Percentiles rank a stretch among this genome's conserved stretches.
phyloP scores from a whole-genome alignment of 208 protist genomes.

The Wallacemonas collosoma region DNA sequence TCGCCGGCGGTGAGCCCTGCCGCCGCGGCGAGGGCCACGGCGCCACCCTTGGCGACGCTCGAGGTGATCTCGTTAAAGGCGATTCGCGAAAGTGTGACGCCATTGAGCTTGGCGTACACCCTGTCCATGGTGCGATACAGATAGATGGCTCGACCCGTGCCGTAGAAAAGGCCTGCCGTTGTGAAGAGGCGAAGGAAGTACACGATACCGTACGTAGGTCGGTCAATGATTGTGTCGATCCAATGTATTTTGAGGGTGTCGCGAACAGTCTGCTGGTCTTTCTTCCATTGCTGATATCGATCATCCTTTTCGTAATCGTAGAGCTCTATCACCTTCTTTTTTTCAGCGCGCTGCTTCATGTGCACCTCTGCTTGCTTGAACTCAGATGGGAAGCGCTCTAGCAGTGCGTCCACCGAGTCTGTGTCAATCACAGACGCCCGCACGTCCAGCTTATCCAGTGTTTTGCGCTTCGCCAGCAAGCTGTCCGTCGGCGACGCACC shows the following conservation, averaged over 20 bases:
- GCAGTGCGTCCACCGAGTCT: slow-evolving; percentile 68
- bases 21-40: slow-evolving; percentile 42
- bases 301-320: slow-evolving; percentile 83
- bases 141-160: slow-evolving; percentile 66
- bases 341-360: slow-evolving; percentile 45
- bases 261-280: slow-evolving; percentile 54
- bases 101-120: slow-evolving; percentile 87
- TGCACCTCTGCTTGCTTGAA: slow-evolving; percentile 57
- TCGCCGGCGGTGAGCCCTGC: slow-evolving; percentile 63
- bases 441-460: slow-evolving; percentile 31
- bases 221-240: slow-evolving; percentile 80
- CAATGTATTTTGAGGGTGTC: slow-evolving; percentile 79
- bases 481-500: background rate
- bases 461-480: background rate
- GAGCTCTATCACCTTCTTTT: slow-evolving; percentile 30
- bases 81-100: slow-evolving; percentile 62
- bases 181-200: slow-evolving; percentile 72
- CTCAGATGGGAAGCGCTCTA: slow-evolving; percentile 47
- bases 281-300: slow-evolving; percentile 76
- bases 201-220: slow-evolving; percentile 41
- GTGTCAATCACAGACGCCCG: slow-evolving; percentile 52
- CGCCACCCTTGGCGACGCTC: slow-evolving; percentile 63
- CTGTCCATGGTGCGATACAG: slow-evolving; percentile 91
- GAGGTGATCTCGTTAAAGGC: slow-evolving; percentile 66
- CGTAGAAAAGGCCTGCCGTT: slow-evolving; percentile 76